Conservation (phyloP, 2,329 filamentous ascomycete genomes). For the Botrytis fragariae region DNA sequence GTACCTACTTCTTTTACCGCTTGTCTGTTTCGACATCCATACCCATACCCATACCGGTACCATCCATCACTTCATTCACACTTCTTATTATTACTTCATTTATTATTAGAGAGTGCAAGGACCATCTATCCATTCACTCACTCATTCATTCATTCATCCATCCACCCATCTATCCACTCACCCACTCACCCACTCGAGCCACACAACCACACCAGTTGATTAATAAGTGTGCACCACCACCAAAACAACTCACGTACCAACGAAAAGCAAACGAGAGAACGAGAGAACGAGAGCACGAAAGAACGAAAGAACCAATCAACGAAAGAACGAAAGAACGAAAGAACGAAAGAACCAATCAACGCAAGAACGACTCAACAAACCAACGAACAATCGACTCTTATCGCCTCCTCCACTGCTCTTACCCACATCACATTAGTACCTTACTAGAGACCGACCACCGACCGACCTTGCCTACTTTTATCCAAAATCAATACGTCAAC, state of each 20-base stretch:
- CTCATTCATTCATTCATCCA: background rate
- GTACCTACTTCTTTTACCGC: slow-evolving; percentile 15
- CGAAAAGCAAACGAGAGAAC: background rate
- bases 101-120: background rate
- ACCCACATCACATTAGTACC: background rate
- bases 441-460: background rate
- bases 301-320: no score
- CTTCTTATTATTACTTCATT: background rate
- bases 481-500: slow-evolving; percentile 1
- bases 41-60: slow-evolving; percentile 7
- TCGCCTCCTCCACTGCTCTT: background rate
- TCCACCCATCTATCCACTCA: background rate
- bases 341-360: background rate
- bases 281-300: no score
- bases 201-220: background rate
- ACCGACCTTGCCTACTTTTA: background rate
- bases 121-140: background rate
- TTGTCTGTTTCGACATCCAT: slow-evolving; percentile 26
- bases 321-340: background rate
- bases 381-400: background rate
- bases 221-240: background rate
- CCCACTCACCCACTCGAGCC: background rate
- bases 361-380: background rate
- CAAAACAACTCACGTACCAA: background rate
- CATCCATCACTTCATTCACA: background rate